Conservation (phyloP, 2,329 filamentous ascomycete genomes). For the Westerdykella sp. region DNA sequence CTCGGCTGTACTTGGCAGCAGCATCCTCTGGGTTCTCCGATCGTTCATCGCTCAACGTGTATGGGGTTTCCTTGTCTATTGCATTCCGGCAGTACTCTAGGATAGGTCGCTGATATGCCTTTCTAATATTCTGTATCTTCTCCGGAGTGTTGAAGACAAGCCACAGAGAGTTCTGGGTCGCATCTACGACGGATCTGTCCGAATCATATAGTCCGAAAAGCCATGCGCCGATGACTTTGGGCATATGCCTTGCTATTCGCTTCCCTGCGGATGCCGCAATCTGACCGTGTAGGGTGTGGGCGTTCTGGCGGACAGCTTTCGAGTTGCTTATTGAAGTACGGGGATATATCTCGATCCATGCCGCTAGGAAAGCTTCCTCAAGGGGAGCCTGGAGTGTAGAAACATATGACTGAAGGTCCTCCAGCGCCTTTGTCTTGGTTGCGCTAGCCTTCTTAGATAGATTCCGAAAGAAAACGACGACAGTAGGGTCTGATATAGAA, state of each 20-base stretch:
- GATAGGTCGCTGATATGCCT: slow-evolving; percentile 72
- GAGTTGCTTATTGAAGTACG: slow-evolving; percentile 85
- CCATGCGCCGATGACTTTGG: slow-evolving; percentile 80
- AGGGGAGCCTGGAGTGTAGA: slow-evolving; percentile 55
- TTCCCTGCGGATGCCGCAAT: slow-evolving; percentile 60
- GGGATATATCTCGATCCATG: slow-evolving; percentile 85
- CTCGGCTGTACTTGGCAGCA: slow-evolving; percentile 75
- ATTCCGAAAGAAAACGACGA: slow-evolving; percentile 89
- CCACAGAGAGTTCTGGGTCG: slow-evolving; percentile 70
- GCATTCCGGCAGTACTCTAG: slow-evolving; percentile 76
- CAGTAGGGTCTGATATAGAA: slow-evolving; percentile 68
- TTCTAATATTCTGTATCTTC: slow-evolving; percentile 72
- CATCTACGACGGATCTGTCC: slow-evolving; percentile 67
- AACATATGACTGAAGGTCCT: slow-evolving; percentile 68
- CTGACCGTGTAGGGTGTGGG: slow-evolving; percentile 67
- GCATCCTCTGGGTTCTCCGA: slow-evolving; percentile 79
- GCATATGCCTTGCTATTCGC: slow-evolving; percentile 73
- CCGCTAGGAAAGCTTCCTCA: slow-evolving; percentile 77
- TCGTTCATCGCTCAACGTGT: slow-evolving; percentile 83
- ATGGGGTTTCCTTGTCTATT: slow-evolving; percentile 66
- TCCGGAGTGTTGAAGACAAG: slow-evolving; percentile 73
- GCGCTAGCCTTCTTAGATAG: slow-evolving; percentile 86
- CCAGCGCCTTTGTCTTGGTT: slow-evolving; percentile 84
- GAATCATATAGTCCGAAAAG: slow-evolving; percentile 81
- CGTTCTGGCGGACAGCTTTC: slow-evolving; percentile 78